Conservation (phyloP, 106 monocot genomes). For the Platanthera guangdongensis region DNA sequence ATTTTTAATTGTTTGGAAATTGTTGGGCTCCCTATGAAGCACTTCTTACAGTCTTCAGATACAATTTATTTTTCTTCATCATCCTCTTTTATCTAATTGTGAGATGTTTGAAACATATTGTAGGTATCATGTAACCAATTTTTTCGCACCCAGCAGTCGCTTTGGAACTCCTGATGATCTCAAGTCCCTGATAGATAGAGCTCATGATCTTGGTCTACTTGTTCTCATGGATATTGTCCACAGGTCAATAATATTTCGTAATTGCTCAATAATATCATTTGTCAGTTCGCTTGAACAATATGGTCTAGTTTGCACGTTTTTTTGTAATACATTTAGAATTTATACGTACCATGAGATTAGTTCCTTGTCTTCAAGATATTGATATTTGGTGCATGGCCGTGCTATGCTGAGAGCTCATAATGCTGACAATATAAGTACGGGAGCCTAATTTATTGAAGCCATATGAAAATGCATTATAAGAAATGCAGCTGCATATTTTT, state of each 20-base stretch:
- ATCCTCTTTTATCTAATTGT: background rate
- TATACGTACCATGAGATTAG: background rate
- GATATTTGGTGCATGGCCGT: background rate
- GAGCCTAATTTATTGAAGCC: background rate
- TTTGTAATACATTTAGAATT: background rate
- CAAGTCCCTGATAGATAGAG: conserved; percentile 92
- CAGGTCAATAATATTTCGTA: conserved; percentile 35
- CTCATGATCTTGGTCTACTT: conserved; percentile 95
- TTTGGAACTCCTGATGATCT: conserved; percentile 99
- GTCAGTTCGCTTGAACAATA: too few relatives aligned
- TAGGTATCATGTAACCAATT: conserved; percentile 99
- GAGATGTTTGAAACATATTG: background rate
- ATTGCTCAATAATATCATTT: background rate
- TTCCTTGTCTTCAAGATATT: background rate
- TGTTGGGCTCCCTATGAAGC: background rate
- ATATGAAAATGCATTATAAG: background rate
- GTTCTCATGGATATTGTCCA: conserved; percentile 99
- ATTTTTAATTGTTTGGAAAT: background rate
- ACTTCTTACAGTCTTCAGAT: background rate
- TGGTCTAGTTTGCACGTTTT: background rate
- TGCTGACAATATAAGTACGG: background rate
- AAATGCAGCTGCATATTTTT: background rate
- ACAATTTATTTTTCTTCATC: background rate
- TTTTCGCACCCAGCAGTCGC: conserved; percentile 97
- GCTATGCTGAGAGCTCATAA: background rate